Conservation (phyloP, 257 asterid species). For the Solanum piurae region DNA sequence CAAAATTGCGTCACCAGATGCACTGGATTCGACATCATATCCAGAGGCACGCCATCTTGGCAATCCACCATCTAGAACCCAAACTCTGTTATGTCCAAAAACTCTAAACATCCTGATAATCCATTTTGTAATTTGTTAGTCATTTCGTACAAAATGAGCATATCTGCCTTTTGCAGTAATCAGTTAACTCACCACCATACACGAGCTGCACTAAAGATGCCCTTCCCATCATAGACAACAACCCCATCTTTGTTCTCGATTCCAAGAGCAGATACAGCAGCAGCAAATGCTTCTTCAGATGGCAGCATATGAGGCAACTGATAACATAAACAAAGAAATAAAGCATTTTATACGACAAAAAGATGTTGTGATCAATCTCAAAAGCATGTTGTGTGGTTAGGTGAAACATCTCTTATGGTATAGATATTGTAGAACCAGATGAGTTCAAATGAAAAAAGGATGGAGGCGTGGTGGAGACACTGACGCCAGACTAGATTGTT, state of each 20-base stretch:
- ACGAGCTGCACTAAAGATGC: conserved; percentile 97
- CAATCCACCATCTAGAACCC: conserved; percentile 97
- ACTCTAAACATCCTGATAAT: conserved; percentile 92
- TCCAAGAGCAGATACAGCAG: conserved; percentile 97
- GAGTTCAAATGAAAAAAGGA: not conserved
- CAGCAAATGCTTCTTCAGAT: conserved; percentile 94
- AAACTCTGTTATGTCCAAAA: conserved; percentile 80
- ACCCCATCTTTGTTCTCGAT: conserved; percentile 80
- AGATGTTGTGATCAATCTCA: not conserved
- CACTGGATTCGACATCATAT: conserved; percentile 84
- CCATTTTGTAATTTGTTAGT: conserved; percentile 5
- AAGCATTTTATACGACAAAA: not conserved
- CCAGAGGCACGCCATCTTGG: conserved; percentile 96
- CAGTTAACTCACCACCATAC: conserved; percentile 86
- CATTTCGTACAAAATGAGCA: not conserved
- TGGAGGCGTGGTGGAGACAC: not conserved
- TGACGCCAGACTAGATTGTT: not conserved
- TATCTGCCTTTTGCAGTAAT: not conserved
- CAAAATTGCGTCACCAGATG: conserved; percentile 85
- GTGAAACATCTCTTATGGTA: not conserved
- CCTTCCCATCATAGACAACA: conserved; percentile 97
- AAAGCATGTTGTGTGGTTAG: not conserved
- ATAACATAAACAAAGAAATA: conserved; percentile 9
- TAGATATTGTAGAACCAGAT: not conserved
- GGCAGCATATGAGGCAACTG: conserved; percentile 99